Evolutionary conservation across 495 filamentous ascomycete species (phyloP).

Genomic region (Hyaloscypha finlandica): DNA sequence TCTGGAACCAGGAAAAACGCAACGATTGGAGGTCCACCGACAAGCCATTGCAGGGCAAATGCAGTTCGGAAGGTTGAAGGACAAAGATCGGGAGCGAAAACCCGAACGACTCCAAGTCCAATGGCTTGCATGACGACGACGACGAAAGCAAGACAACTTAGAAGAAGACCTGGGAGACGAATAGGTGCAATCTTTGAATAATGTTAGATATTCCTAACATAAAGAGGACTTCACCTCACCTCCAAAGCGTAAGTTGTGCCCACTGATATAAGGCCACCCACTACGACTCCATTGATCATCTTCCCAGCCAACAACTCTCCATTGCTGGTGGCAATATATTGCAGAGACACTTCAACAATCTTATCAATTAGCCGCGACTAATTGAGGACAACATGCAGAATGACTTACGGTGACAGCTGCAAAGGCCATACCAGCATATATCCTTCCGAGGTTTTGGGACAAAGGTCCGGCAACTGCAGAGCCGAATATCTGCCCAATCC

Average conservation of each 20-base stretch:
- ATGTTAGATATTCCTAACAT: constrained; percentile 1
- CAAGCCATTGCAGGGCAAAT: constrained; percentile 57
- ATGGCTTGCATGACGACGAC: constrained; percentile 33
- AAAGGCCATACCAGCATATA: constrained; percentile 24
- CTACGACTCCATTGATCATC: constrained; percentile 31
- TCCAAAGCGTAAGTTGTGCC: constrained; percentile 37
- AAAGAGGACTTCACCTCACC: constrained; percentile 12
- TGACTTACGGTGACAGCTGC: constrained; percentile 16
- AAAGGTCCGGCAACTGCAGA: constrained; percentile 31
- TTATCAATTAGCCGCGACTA: constrained; percentile 1
- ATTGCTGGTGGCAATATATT: constrained; percentile 28
- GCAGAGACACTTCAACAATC: constrained; percentile 20
- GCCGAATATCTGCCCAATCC: constrained; percentile 32
- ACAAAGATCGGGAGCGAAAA: constrained; percentile 30
- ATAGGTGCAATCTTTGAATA: constrained; percentile 24
- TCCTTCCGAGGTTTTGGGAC: constrained; percentile 33
- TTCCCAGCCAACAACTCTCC: constrained; percentile 35
- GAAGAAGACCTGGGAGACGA: constrained; percentile 27
- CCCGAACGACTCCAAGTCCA: constrained; percentile 35
- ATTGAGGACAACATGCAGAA: neutral
- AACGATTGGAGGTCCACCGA: constrained; percentile 49
- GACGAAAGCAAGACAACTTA: constrained; percentile 30
- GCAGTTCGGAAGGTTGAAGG: constrained; percentile 50
- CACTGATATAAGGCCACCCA: constrained; percentile 32
- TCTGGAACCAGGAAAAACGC: constrained; percentile 46